A percentile compares a stretch with the other conserved stretches of the same genome.
Conservation (phyloP, 176 grass and related monocot genomes). For the Triticum timopheevii region DNA sequence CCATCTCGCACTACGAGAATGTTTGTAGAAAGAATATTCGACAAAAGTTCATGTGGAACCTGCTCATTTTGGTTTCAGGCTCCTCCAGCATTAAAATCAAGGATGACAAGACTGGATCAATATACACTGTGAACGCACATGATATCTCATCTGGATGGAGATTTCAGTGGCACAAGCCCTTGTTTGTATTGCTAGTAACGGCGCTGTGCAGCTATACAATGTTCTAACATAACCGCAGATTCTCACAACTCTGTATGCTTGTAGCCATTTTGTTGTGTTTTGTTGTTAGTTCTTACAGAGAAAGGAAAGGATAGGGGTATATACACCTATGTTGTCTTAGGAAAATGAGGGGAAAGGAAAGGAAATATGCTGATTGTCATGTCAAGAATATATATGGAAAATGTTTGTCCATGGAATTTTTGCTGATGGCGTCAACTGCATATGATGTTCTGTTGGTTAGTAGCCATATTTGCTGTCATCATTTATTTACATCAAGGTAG, state of each 20-base stretch:
- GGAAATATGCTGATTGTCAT: not conserved
- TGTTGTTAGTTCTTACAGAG: slow-evolving; percentile 22
- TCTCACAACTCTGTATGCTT: not conserved
- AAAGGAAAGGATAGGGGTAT: not conserved
- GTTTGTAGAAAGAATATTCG: not conserved
- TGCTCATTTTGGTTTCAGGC: slow-evolving; percentile 45
- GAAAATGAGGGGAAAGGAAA: not conserved
- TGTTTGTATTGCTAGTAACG: slow-evolving; percentile 47
- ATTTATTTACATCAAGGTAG: not conserved
- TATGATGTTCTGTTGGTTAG: not conserved
- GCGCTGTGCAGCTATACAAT: slow-evolving; percentile 35
- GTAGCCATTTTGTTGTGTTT: slow-evolving; percentile 13
- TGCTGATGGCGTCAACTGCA: not conserved
- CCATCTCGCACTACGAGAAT: not conserved
- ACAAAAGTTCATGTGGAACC: not conserved
- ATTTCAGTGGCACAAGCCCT: slow-evolving; percentile 42
- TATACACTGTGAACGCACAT: slow-evolving; percentile 53
- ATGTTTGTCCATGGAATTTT: not conserved
- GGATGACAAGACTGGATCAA: slow-evolving; percentile 61
- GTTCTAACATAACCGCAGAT: not conserved
- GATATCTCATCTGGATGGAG: slow-evolving; percentile 60
- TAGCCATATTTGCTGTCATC: too few species aligned
- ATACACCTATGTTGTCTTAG: not conserved
- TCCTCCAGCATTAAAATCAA: slow-evolving; percentile 90
- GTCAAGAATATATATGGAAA: not conserved